Base-by-base conservation (phyloP, 169 alveolate genomes). In the Plasmodium chabaudi region DNA sequence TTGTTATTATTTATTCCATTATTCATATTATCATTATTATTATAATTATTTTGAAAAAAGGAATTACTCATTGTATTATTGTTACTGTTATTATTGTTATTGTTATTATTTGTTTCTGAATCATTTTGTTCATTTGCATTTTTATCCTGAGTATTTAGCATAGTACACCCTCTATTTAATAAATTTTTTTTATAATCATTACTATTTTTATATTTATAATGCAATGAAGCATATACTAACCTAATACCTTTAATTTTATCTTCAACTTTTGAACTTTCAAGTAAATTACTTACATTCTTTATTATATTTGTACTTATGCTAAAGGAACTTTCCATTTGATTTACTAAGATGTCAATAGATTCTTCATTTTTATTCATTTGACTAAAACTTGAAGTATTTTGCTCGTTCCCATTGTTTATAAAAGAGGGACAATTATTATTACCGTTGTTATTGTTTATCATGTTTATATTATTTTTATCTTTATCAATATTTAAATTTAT, bases 261-360 rank as follows among this genome's bases (percentile, higher is more conserved):
- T 13, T 86, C 86, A 21, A 86, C 57, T 42, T 71, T 59, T 46
- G 74, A 69, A 21, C 91, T 86, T 47, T 68, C 91, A 23, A 86
- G 72, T 27, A 86, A 72, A 71, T 70, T 71, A 60, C 87, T 86
- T 1, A 86, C 91, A 70, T 86, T 86, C 67, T 86, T 70, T 60
- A 86, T 57, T 21, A 86, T 86, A 46, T 86, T 65, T 12, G 91
- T 86, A 65, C 79, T 71, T 71, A 86, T 68, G 21, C 71, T 69
- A 70, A 86, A 86, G 12, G 91, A 69, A 34, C 51, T 86, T 86
- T 86, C 91, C 91, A 86, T 86, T 63, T 86, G 91, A 64, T 70
- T 68, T 15, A 86, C 91, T 70, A 86, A 53, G 44, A 68, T 86
- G 42, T 86, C 91, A 59, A 86, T 86, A 49, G 91, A 86, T 27